Evolutionary conservation across 1,284 basidiomycete genomes (phyloP).

Genomic region (Ustilago bromivora): DNA sequence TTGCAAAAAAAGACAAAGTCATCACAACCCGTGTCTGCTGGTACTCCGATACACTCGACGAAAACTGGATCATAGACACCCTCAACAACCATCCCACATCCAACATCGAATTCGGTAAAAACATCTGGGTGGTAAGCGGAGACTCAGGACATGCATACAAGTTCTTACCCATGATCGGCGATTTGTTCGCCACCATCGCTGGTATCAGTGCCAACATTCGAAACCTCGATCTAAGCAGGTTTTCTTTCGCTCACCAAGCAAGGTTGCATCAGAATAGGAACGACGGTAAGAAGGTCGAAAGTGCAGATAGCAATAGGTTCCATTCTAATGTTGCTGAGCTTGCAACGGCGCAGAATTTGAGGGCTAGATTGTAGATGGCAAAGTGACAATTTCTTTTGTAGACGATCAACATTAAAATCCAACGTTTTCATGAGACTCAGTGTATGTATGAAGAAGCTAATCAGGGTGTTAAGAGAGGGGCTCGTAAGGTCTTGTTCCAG

Average conservation of each 20-base stretch:
- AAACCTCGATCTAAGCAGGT: conserved; percentile 21
- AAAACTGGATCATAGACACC: conserved; percentile 72
- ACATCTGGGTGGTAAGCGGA: conserved; percentile 71
- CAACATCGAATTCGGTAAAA: conserved; percentile 25
- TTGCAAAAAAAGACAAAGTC: conserved; percentile 72
- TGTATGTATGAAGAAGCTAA: no score
- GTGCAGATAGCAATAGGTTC: conserved; percentile 40
- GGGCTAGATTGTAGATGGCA: conserved; percentile 19
- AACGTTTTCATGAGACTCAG: no score
- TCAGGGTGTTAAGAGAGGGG: no score
- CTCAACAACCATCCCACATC: conserved; percentile 66
- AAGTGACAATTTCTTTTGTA: neutral
- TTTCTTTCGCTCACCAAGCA: conserved; percentile 49
- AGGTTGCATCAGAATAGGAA: conserved; percentile 11
- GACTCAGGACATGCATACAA: conserved; percentile 71
- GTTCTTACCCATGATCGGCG: conserved; percentile 86
- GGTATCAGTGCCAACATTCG: conserved; percentile 15
- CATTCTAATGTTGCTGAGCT: neutral
- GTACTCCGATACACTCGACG: conserved; percentile 73
- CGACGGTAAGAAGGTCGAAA: conserved; percentile 1
- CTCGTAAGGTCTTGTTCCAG: no score
- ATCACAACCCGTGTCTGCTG: conserved; percentile 82
- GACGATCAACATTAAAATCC: neutral
- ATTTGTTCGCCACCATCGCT: conserved; percentile 76
- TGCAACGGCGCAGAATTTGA: conserved; percentile 4